Evolutionary conservation across 495 filamentous ascomycete species (phyloP).

Genomic region (Hypoxylon fuscum): DNA sequence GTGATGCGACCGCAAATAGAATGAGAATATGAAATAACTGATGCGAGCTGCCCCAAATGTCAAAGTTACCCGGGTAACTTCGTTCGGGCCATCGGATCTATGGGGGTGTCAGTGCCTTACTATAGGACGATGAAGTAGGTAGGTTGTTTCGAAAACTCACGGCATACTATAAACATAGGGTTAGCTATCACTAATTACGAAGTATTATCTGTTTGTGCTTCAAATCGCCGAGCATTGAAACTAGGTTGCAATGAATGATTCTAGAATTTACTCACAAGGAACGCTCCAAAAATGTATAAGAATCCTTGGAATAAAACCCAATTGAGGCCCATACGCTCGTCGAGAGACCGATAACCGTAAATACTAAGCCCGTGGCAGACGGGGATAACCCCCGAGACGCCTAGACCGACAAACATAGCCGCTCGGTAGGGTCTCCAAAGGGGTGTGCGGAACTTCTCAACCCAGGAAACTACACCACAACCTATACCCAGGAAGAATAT

Average conservation of each 20-base stretch:
- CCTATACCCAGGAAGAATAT: constrained; percentile 79
- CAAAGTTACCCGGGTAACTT: constrained; percentile 69
- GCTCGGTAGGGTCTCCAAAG: constrained; percentile 86
- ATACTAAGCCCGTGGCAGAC: constrained; percentile 72
- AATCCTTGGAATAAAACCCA: constrained; percentile 82
- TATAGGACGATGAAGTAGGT: constrained; percentile 1
- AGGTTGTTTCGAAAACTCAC: constrained; percentile 29
- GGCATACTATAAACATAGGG: constrained; percentile 19
- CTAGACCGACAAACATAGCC: constrained; percentile 89
- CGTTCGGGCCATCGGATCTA: constrained; percentile 69
- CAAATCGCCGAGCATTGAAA: not conserved
- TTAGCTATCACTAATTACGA: constrained; percentile 9
- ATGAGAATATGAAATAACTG: constrained; percentile 84
- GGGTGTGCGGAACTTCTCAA: constrained; percentile 83
- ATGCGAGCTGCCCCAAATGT: constrained; percentile 81
- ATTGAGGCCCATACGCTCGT: constrained; percentile 78
- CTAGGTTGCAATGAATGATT: not conserved
- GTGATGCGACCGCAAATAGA: constrained; percentile 69
- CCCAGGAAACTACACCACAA: constrained; percentile 77
- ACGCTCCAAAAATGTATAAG: constrained; percentile 87
- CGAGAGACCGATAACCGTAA: constrained; percentile 57
- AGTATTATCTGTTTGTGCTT: too few species aligned
- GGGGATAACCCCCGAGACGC: constrained; percentile 83
- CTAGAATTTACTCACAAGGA: constrained; percentile 53
- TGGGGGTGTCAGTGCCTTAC: constrained; percentile 22